phyloP scores from a whole-genome alignment of 2,329 filamentous ascomycete species.

The Dactylellina cionopaga region DNA sequence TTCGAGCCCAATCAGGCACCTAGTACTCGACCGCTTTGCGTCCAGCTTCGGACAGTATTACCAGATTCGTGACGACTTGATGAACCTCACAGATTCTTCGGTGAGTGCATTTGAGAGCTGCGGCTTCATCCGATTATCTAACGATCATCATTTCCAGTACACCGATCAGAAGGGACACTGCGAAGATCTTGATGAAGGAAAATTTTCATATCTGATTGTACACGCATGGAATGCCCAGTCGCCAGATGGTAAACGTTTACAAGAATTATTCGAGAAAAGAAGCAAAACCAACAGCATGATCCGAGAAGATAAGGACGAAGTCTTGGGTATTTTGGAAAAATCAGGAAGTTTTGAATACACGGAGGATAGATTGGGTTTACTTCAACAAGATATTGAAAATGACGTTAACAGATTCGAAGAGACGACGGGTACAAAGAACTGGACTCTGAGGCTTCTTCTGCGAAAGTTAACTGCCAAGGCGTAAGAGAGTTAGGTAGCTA shows the following conservation, averaged over 20 bases:
- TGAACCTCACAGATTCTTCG: slow-evolving; percentile 54
- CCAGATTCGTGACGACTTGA: slow-evolving; percentile 59
- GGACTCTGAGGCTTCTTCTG: too few species aligned
- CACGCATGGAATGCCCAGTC: slow-evolving; percentile 1
- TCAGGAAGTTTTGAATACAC: not conserved
- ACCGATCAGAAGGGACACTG: slow-evolving; percentile 9
- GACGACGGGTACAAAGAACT: too few species aligned
- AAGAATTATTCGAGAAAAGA: not conserved
- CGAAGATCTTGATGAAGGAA: slow-evolving; percentile 15
- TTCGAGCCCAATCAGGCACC: too few species aligned
- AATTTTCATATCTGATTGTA: slow-evolving; percentile 13
- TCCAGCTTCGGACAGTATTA: slow-evolving; percentile 56
- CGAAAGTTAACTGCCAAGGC: too few species aligned
- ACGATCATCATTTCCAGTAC: not conserved
- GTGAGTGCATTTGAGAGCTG: not conserved
- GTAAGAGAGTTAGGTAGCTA: too few species aligned
- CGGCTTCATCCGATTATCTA: not conserved
- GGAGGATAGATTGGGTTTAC: not conserved
- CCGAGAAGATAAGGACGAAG: not conserved
- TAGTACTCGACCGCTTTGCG: slow-evolving; percentile 41
- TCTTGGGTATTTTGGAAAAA: not conserved
- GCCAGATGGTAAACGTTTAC: not conserved
- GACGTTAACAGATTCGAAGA: too few species aligned
- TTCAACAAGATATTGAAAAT: too few species aligned
- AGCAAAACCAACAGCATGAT: not conserved